Evolutionary conservation across 2,329 filamentous ascomycete species (phyloP), one percentile per base, ranked within the genome.

Genomic region (Hypocreales sp.): DNA sequence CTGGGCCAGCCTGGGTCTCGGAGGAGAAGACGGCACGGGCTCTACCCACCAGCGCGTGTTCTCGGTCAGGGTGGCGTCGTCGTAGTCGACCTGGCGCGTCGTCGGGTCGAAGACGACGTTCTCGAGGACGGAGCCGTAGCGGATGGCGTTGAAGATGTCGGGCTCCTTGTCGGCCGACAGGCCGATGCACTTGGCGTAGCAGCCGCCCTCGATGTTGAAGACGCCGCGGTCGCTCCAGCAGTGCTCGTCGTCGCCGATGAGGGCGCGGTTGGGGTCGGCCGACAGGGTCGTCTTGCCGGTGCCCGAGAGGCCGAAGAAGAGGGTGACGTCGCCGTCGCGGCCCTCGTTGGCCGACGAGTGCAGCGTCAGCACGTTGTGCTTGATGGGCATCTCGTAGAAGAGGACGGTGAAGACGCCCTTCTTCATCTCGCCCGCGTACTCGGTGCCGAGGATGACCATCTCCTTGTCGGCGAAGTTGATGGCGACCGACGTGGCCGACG

Each of bases 381-480:
- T 94, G 53, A 98, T 82, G 35, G 90, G 90, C 86, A 95, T 98
- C 68, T 98, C 90, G 67, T 95, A 98, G 72, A 93, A 98, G 53
- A 98, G 76, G 27, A 98, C 84, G 25, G 90, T 98, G 71, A 98
- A 98, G 57, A 98, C 72, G 45, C 90, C 86, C 68, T 93, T 93
- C 67, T 93, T 93, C 51, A 54, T 53, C 44, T 53, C 46, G 47
- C 87, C 87, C 31, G 90, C 90, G 51, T 98, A 98, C 64, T 98
- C 90, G 20, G 90, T 98, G 55, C 90, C 90, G 31, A 98, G 76
- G 53, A 98, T 98, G 43, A 98, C 90, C 90, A 98, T 98, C 71
- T 98, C 90, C 77, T 93, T 94, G 52, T 94, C 86, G 51, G 79
- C 80, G 47, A 98, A 98, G 75, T 98, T 98, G 67, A 98, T 92